These are phyloP conservation scores for Acer yangbiense DNA, from an alignment of 345 rosid species.

Conservation along the genomic window DNA sequence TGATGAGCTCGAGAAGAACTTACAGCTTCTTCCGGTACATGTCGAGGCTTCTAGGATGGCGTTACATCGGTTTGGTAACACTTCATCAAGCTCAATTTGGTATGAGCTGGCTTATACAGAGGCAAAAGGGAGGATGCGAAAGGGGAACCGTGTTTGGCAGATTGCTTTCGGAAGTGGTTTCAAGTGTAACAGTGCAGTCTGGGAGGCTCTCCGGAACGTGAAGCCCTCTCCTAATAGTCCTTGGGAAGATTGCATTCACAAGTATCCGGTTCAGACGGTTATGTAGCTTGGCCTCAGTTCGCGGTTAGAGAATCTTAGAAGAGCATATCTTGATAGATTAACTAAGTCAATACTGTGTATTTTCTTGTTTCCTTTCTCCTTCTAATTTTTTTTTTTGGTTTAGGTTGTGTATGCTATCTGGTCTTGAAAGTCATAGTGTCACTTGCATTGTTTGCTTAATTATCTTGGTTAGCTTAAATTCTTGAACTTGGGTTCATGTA, in stretches of 20 bases:
- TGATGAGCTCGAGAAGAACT: slow-evolving; percentile 92
- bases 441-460: neutral
- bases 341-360: slow-evolving; percentile 8
- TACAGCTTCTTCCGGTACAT: slow-evolving; percentile 69
- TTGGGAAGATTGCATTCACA: slow-evolving; percentile 72
- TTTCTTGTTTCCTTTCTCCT: slow-evolving; percentile 9
- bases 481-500: slow-evolving; percentile 22
- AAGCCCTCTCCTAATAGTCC: slow-evolving; percentile 62
- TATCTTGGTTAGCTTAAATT: neutral
- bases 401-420: slow-evolving; percentile 16
- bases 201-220: slow-evolving; percentile 62
- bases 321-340: slow-evolving; percentile 16
- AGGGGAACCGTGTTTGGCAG: slow-evolving; percentile 88
- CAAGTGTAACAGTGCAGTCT: slow-evolving; percentile 91
- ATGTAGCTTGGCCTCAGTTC: slow-evolving; percentile 29
- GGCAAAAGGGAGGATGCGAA: slow-evolving; percentile 77
- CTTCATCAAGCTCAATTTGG: slow-evolving; percentile 93
- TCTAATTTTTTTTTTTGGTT: slow-evolving; percentile 6
- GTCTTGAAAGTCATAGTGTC: slow-evolving; percentile 13
- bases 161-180: slow-evolving; percentile 92
- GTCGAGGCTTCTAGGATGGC: slow-evolving; percentile 93
- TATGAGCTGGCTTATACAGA: slow-evolving; percentile 84
- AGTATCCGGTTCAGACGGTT: slow-evolving; percentile 66
- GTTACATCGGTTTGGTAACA: slow-evolving; percentile 85
- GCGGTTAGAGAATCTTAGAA: slow-evolving; percentile 4